Evolutionary conservation across 2,329 filamentous ascomycete genomes (phyloP).

Genomic region (Clarireedia sp.): DNA sequence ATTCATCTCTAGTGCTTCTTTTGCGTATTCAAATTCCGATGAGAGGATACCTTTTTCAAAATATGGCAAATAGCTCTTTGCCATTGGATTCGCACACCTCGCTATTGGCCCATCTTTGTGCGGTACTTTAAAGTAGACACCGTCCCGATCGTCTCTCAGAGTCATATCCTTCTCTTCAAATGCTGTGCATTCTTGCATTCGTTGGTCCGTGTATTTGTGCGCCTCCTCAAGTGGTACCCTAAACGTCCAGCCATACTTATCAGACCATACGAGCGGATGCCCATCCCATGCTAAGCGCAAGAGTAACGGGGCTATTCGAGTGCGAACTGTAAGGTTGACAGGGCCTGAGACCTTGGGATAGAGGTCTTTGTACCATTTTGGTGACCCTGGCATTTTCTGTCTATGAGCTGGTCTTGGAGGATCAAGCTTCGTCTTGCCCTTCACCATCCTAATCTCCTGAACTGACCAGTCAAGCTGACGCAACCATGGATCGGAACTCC

Average conservation of each 20-base stretch:
- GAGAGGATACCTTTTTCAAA: constrained; percentile 85
- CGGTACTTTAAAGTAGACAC: constrained; percentile 83
- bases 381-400: constrained; percentile 93
- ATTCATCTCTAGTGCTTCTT: constrained; percentile 96
- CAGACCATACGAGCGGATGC: constrained; percentile 84
- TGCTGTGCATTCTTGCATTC: constrained; percentile 70
- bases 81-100: constrained; percentile 78
- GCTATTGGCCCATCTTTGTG: constrained; percentile 90
- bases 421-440: constrained; percentile 81
- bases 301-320: constrained; percentile 77
- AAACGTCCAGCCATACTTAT: constrained; percentile 90
- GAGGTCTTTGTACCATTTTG: constrained; percentile 91
- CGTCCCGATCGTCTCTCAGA: constrained; percentile 57
- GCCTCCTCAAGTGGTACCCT: constrained; percentile 58
- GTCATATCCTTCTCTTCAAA: constrained; percentile 59
- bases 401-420: constrained; percentile 67
- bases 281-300: constrained; percentile 83
- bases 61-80: constrained; percentile 82
- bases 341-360: constrained; percentile 60
- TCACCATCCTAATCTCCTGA: constrained; percentile 84
- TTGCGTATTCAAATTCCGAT: constrained; percentile 83
- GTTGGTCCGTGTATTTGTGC: constrained; percentile 58
- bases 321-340: constrained; percentile 77
- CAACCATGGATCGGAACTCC: constrained; percentile 80
- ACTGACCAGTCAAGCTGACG: constrained; percentile 91